A percentile compares a stretch with the other conserved stretches of the same genome.
These are phyloP conservation scores for Oryza rufipogon DNA, from an alignment of 176 grass and related monocot genomes.

Conservation along the genomic window DNA sequence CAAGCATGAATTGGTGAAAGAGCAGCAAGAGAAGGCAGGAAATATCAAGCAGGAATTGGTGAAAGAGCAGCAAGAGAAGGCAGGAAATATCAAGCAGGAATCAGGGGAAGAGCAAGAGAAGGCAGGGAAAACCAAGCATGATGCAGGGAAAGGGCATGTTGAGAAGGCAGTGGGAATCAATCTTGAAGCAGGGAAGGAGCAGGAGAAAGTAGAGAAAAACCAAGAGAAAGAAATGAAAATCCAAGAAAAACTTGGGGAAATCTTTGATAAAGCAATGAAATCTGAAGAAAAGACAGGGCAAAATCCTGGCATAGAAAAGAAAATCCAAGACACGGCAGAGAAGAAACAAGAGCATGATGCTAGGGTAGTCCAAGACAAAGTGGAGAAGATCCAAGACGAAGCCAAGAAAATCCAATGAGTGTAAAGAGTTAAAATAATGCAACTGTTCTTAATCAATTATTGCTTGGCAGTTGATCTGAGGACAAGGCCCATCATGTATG, in stretches of 20 bases:
- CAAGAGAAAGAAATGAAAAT: background rate
- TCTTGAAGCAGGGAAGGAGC: background rate
- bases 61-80: slow-evolving; percentile 39
- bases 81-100: background rate
- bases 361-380: slow-evolving; percentile 10
- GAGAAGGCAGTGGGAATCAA: background rate
- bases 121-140: background rate
- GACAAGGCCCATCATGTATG: slow-evolving; percentile 10
- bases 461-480: slow-evolving; percentile 21
- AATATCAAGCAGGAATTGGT: background rate
- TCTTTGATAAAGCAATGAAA: background rate
- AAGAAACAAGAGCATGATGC: slow-evolving; percentile 29
- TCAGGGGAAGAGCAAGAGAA: slow-evolving; percentile 19
- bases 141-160: slow-evolving; percentile 10
- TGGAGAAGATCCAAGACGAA: slow-evolving; percentile 26
- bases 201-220: background rate
- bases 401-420: slow-evolving; percentile 33
- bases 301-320: background rate
- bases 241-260: slow-evolving; percentile 24
- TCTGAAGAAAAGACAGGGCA: background rate
- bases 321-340: slow-evolving; percentile 1
- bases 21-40: background rate
- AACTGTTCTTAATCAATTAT: slow-evolving; percentile 40
- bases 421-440: slow-evolving; percentile 27
- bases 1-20: background rate